Evolutionary conservation across 2,329 filamentous ascomycete species (phyloP).

Genomic region (Dichotomopilus funicola): DNA sequence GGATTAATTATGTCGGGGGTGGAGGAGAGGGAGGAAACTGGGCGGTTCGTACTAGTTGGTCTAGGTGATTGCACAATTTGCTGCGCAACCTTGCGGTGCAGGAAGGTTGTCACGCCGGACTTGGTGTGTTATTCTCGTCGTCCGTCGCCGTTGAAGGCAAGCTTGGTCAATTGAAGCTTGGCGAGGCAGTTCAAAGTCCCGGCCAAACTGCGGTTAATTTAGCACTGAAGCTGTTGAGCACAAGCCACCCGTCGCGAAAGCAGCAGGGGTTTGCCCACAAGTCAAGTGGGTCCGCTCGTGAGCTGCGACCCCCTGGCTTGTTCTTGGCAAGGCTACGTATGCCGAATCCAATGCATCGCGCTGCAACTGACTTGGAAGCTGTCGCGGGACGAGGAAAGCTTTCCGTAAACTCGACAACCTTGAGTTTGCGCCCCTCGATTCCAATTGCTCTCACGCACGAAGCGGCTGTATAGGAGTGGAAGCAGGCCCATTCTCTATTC

Average conservation of each 20-base stretch:
- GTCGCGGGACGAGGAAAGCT: constrained; percentile 8
- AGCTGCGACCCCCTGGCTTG: constrained; percentile 4
- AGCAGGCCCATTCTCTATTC: background rate
- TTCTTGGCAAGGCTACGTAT: constrained; percentile 34
- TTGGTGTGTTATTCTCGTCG: background rate
- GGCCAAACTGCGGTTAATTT: constrained; percentile 20
- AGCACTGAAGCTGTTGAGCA: background rate
- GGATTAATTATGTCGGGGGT: background rate
- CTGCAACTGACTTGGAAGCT: constrained; percentile 5
- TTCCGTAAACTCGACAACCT: constrained; percentile 13
- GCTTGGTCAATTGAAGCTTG: constrained; percentile 6
- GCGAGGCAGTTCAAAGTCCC: constrained; percentile 9
- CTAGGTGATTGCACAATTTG: too few relatives aligned
- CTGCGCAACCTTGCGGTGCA: too few relatives aligned
- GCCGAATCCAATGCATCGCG: constrained; percentile 19
- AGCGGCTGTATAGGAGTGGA: constrained; percentile 12
- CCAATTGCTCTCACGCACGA: constrained; percentile 3
- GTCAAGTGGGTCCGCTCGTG: constrained; percentile 4
- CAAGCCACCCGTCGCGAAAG: background rate
- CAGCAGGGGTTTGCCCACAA: background rate
- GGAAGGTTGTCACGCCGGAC: too few relatives aligned
- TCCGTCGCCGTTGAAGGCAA: background rate
- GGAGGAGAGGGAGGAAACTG: too few relatives aligned
- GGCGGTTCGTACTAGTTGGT: too few relatives aligned
- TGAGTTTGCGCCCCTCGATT: constrained; percentile 20